Conservation (phyloP, 441 rosid species). For the Melastoma candidum region DNA sequence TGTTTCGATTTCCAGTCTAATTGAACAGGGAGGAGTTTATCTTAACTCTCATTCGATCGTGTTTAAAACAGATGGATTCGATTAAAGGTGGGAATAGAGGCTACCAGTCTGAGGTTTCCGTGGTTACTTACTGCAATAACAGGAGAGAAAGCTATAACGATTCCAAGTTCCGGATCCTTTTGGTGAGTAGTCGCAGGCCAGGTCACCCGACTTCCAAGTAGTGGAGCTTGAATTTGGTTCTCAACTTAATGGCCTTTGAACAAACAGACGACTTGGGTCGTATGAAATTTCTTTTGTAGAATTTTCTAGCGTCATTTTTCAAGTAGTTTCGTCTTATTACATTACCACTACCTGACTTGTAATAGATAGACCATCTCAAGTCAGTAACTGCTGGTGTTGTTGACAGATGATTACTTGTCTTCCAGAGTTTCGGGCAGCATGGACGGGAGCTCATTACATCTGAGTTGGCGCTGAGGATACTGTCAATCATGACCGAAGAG, state of each 20-base stretch:
- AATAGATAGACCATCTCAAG: slow-evolving; percentile 32
- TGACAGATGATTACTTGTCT: slow-evolving; percentile 99
- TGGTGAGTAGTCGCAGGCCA: slow-evolving; percentile 45
- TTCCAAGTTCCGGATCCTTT: slow-evolving; percentile 85
- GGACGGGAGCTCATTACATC: slow-evolving; percentile 95
- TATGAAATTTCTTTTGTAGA: no score
- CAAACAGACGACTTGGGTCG: no score
- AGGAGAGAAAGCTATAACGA: slow-evolving; percentile 35
- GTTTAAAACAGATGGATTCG: slow-evolving; percentile 45
- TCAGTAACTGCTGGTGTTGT: slow-evolving; percentile 64
- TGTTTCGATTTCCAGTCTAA: background rate
- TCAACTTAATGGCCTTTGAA: no score
- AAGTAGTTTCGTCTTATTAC: background rate
- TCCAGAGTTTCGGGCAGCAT: slow-evolving; percentile 99
- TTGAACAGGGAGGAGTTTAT: background rate
- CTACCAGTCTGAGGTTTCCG: slow-evolving; percentile 56
- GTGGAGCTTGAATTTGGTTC: no score
- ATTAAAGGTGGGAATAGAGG: slow-evolving; percentile 60
- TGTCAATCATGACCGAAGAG: slow-evolving; percentile 81
- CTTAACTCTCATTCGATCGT: slow-evolving; percentile 6
- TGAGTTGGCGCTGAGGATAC: slow-evolving; percentile 71
- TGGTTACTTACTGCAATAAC: slow-evolving; percentile 60
- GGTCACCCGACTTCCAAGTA: background rate
- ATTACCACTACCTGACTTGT: slow-evolving; percentile 15
- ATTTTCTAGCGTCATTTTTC: background rate